phyloP scores from a whole-genome alignment of 352 stramenopile genomes.

The Phytophthora cryptogea region DNA sequence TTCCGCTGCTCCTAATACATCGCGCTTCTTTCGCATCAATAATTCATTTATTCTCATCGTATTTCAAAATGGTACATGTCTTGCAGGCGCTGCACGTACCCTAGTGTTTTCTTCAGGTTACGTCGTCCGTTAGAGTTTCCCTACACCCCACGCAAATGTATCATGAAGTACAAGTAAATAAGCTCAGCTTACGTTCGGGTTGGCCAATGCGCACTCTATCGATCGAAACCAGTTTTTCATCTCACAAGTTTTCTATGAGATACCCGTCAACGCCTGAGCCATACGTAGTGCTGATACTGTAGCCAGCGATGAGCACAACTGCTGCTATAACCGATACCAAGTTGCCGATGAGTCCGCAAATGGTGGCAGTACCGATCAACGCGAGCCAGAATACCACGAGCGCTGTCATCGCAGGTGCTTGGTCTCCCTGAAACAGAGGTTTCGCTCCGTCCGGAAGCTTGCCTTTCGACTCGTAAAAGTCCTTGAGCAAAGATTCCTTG shows the following conservation, averaged over 20 bases:
- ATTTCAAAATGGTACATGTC: too few species aligned
- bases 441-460: slow-evolving; percentile 54
- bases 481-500: slow-evolving; percentile 66
- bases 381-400: slow-evolving; percentile 65
- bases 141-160: too few species aligned
- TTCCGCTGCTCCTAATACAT: too few species aligned
- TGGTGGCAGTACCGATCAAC: slow-evolving; percentile 34
- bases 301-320: slow-evolving; percentile 30
- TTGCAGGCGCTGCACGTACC: too few species aligned
- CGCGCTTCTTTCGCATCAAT: too few species aligned
- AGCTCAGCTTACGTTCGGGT: too few species aligned
- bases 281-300: slow-evolving; percentile 41
- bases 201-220: background rate
- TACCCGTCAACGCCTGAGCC: slow-evolving; percentile 57
- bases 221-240: background rate
- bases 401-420: slow-evolving; percentile 30
- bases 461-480: slow-evolving; percentile 62
- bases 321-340: slow-evolving; percentile 29
- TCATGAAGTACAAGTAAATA: too few species aligned
- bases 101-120: too few species aligned
- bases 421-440: slow-evolving; percentile 47
- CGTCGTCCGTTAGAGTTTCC: too few species aligned
- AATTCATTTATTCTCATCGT: too few species aligned
- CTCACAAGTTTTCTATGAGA: slow-evolving; percentile 39
- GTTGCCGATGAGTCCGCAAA: slow-evolving; percentile 38